A percentile compares a stretch with the other conserved stretches of the same genome.
Evolutionary conservation across 768 basidiomycete genomes (phyloP).

Genomic region (Nevesoporus exiguus): DNA sequence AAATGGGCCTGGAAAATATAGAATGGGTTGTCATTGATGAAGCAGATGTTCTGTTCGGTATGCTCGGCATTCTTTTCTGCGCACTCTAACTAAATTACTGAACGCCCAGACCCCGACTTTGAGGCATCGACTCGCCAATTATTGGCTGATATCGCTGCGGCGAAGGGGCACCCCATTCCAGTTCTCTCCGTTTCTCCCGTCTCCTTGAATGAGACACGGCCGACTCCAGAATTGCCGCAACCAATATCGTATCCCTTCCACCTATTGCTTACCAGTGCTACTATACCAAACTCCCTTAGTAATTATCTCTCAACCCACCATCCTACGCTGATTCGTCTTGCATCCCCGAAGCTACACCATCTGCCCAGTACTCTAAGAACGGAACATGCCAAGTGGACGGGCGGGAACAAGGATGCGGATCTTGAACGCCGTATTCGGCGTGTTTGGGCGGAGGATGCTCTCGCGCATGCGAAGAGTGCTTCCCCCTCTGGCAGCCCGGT

Average conservation of each 20-base stretch:
- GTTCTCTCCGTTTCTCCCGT: constrained; percentile 19
- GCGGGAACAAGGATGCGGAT: constrained; percentile 78
- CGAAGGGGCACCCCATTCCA: constrained; percentile 39
- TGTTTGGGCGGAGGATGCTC: constrained; percentile 71
- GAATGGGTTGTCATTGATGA: constrained; percentile 94
- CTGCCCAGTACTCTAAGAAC: constrained; percentile 68
- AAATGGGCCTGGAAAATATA: constrained; percentile 62
- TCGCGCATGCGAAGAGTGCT: constrained; percentile 27
- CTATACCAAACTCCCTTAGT: constrained; percentile 75
- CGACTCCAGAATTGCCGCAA: constrained; percentile 10
- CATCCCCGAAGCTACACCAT: constrained; percentile 76
- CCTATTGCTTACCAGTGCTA: constrained; percentile 79
- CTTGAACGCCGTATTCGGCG: constrained; percentile 69
- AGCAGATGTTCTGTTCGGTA: constrained; percentile 87
- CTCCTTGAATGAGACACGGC: constrained; percentile 6
- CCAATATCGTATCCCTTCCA: constrained; percentile 65
- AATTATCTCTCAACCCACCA: constrained; percentile 61
- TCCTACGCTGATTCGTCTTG: constrained; percentile 64
- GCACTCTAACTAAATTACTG: background rate
- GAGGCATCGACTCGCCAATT: constrained; percentile 66
- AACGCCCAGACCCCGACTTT: constrained; percentile 71
- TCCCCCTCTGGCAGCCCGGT: constrained; percentile 18
- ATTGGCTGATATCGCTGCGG: constrained; percentile 65
- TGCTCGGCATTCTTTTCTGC: constrained; percentile 14
- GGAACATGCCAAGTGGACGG: constrained; percentile 72